Evolutionary conservation across 2,329 filamentous ascomycete genomes (phyloP), one percentile per base, ranked within the genome.

Genomic region (Sphaceloma murrayae): DNA sequence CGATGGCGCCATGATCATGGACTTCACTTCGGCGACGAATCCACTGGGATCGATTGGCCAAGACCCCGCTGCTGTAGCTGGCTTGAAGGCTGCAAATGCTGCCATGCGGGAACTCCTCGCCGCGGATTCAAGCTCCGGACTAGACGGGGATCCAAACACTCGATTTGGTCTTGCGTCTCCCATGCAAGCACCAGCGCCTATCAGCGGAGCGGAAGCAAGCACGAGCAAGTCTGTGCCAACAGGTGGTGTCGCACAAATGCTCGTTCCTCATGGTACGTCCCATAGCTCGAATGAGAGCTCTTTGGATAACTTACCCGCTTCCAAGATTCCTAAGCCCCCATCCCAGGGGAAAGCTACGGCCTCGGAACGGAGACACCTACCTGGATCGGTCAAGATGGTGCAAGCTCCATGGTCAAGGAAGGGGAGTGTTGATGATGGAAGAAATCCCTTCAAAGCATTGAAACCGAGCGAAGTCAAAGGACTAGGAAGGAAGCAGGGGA

Each of bases 401-500:
- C 34, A 36, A 3, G 39, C 30, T 16, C 34, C 43, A 8, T 42
- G 14, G 19, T 13, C 32, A n/a, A n/a, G n/a, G 8, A 43, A 27
- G 5, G 7, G 14, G n/a, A 30, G 14, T 9, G 7, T 16, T 32
- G 17, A 13, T 13, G 16, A n/a, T 16, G 26, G 24, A 11, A 36
- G 29, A 10, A 22, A 19, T 26, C 22, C 27, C 1, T 6, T 18
- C n/a, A n/a, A 16, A 18, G 18, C 21, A 5, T 17, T 33, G 21
- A 48, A 48, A 29, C 43, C 46, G 11, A 40, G 43, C 17, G 19
- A 39, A 14, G 17, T 36, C 14, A 31, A 33, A 14, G 42, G 44
- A 13, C 26, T 29, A 19, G 24, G 40, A 8, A 31, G 46, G 39
- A 31, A 46, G 26, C 43, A 43, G 33, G 32, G 31, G 5, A 50